These are phyloP conservation scores for Chlamydomonas schloesseri DNA, from an alignment of 139 green algal genomes.

Conservation along the genomic window DNA sequence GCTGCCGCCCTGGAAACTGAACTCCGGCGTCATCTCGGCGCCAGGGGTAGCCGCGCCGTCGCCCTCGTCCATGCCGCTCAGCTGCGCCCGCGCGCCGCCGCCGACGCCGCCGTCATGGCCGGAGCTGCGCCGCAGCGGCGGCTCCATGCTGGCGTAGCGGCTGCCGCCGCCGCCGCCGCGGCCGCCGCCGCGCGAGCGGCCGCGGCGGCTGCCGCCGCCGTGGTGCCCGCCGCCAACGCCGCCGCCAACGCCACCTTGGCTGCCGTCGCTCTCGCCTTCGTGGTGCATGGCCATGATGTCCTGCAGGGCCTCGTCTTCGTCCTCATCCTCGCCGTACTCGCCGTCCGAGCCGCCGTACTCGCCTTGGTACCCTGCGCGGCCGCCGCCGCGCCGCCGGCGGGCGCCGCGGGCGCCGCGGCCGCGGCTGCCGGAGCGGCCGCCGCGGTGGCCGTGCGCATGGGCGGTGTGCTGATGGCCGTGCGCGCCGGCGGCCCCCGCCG, in stretches of 20 bases:
- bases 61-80: background rate
- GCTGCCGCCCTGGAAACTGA: too few species aligned
- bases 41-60: background rate
- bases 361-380: too few species aligned
- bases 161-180: background rate
- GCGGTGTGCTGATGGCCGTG: background rate
- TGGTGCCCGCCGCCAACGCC: too few species aligned
- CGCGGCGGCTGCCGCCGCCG: too few species aligned
- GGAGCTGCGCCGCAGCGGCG: background rate
- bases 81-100: background rate
- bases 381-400: background rate
- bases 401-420: background rate
- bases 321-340: background rate
- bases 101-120: background rate
- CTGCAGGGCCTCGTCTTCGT: background rate
- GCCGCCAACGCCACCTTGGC: too few species aligned
- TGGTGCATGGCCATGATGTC: background rate
- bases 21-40: too few species aligned
- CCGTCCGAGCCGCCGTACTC: too few species aligned
- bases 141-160: background rate
- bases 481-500: background rate
- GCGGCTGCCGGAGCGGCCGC: background rate
- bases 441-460: too few species aligned
- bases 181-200: too few species aligned
- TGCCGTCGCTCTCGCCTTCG: background rate